Conservation (phyloP, 2,329 filamentous ascomycete species). For the Talaromyces verruculosus region DNA sequence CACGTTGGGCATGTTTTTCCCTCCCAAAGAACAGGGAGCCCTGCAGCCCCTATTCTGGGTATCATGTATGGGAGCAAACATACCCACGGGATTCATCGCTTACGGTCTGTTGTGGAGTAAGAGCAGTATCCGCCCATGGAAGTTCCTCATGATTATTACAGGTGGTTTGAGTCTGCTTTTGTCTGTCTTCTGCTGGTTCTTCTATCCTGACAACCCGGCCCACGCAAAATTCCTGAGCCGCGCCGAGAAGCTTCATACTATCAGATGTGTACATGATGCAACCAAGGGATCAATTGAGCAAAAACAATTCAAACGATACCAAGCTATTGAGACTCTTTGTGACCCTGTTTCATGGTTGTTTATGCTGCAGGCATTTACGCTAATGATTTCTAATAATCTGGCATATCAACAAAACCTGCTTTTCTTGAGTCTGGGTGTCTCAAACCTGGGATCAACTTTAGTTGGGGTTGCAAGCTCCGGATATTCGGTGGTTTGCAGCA, state of each 20-base stretch:
- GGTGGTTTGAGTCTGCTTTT: constrained; percentile 39
- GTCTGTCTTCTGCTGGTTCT: constrained; percentile 24
- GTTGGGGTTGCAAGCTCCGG: constrained; percentile 41
- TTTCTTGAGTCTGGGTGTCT: constrained; percentile 37
- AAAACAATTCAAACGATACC: constrained; percentile 25
- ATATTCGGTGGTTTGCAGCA: constrained; percentile 35
- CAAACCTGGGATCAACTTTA: constrained; percentile 41
- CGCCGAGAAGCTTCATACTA: constrained; percentile 24
- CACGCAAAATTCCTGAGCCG: constrained; percentile 23
- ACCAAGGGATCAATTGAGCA: constrained; percentile 26
- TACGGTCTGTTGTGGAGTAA: constrained; percentile 43
- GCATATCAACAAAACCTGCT: constrained; percentile 45
- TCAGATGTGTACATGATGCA: constrained; percentile 23
- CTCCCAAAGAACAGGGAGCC: constrained; percentile 45
- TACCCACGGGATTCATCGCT: constrained; percentile 41
- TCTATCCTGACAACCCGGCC: constrained; percentile 24
- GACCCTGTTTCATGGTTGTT: constrained; percentile 38
- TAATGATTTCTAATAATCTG: constrained; percentile 41
- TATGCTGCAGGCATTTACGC: constrained; percentile 23
- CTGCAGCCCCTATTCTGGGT: constrained; percentile 55
- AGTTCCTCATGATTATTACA: constrained; percentile 43
- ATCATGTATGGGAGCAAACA: constrained; percentile 30
- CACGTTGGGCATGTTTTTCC: constrained; percentile 49
- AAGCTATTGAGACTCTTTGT: constrained; percentile 23
- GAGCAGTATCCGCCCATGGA: constrained; percentile 32